phyloP scores from a whole-genome alignment of 2,329 filamentous ascomycete species.

The Aspergillus tubingensis region DNA sequence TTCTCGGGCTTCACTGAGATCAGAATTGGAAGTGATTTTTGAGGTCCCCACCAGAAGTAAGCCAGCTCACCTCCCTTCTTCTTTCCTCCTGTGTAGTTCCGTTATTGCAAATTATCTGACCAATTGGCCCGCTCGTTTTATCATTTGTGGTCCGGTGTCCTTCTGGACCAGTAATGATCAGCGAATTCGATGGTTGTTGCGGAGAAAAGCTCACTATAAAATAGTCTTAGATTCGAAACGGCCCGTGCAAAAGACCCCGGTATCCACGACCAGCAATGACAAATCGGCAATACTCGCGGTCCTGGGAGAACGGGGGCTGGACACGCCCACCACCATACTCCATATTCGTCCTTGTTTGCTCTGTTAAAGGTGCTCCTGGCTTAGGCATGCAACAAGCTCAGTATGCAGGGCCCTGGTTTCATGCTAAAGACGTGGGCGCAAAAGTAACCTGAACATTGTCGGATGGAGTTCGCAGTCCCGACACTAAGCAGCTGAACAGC shows the following conservation, averaged over 20 bases:
- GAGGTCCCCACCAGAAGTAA: background rate
- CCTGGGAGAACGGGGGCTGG: background rate
- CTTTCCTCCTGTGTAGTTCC: background rate
- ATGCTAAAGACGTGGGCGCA: background rate
- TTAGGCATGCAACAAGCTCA: background rate
- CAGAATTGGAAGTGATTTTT: background rate
- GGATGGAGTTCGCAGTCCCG: background rate
- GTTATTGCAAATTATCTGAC: too few species aligned
- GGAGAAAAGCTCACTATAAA: slow-evolving; percentile 1
- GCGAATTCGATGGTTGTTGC: background rate
- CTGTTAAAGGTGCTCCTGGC: background rate
- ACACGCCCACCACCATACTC: background rate
- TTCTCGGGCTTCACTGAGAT: background rate
- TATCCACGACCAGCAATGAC: background rate
- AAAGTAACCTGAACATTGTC: background rate
- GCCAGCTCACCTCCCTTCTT: background rate
- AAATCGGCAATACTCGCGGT: background rate
- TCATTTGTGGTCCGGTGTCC: background rate
- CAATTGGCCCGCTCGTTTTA: background rate
- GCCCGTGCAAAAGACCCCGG: background rate
- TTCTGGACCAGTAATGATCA: background rate
- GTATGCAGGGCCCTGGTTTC: background rate
- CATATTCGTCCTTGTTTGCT: background rate
- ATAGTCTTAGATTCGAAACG: slow-evolving; percentile 3
- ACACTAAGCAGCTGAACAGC: background rate